Percentiles rank a stretch among this genome's conserved stretches.
Evolutionary conservation across 2,329 filamentous ascomycete species (phyloP).

Genomic region (Sarocladium strictum): DNA sequence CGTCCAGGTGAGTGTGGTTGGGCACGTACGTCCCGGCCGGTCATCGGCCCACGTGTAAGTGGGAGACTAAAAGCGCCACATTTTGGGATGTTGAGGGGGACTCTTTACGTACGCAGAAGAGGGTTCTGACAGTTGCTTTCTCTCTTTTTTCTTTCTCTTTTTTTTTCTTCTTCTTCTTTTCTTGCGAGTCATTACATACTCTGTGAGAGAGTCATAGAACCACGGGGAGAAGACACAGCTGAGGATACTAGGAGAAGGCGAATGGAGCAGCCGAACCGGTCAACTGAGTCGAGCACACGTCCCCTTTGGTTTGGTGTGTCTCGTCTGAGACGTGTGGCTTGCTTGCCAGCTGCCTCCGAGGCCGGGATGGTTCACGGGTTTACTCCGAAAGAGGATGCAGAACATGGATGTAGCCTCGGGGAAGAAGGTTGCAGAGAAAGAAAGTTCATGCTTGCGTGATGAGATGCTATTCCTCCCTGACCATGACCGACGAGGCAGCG

Average conservation of each 20-base stretch:
- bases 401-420: background rate
- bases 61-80: constrained; percentile 9
- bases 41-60: constrained; percentile 5
- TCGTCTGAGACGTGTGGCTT: constrained; percentile 9
- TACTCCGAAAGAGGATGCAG: background rate
- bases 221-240: background rate
- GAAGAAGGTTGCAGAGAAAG: background rate
- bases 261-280: background rate
- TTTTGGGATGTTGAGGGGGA: background rate
- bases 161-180: too few species aligned
- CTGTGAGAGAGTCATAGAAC: too few species aligned
- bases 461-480: background rate
- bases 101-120: background rate
- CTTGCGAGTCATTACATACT: too few species aligned
- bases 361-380: background rate
- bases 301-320: background rate
- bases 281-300: background rate
- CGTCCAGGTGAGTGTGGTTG: constrained; percentile 4
- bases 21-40: background rate
- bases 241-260: background rate
- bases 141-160: too few species aligned
- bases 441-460: background rate
- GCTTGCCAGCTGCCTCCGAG: background rate
- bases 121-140: background rate
- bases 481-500: background rate